Conservation (phyloP, 2,329 filamentous ascomycete species). For the Colletotrichum simmondsii region DNA sequence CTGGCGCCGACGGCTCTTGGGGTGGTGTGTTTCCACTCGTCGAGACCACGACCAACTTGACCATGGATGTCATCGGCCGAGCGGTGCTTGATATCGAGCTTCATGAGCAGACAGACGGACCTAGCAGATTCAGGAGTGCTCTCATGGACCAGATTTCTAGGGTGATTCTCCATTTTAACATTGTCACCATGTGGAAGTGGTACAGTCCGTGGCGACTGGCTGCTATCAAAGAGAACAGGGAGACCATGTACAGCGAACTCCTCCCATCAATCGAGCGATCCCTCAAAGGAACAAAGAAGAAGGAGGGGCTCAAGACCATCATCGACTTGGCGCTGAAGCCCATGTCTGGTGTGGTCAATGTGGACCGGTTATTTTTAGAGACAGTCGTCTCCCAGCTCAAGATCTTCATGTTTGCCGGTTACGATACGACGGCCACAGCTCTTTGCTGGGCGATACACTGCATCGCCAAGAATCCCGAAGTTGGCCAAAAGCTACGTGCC, state of each 20-base stretch:
- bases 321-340: slow-evolving; percentile 41
- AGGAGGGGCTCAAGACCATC: slow-evolving; percentile 34
- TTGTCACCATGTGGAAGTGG: slow-evolving; percentile 1
- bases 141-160: slow-evolving; percentile 15
- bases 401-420: slow-evolving; percentile 49
- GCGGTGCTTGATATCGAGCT: slow-evolving; percentile 41
- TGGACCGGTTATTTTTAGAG: slow-evolving; percentile 37
- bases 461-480: slow-evolving; percentile 37
- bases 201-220: background rate
- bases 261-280: slow-evolving; percentile 9
- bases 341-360: background rate
- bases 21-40: slow-evolving; percentile 47
- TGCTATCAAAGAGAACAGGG: background rate
- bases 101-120: slow-evolving; percentile 15
- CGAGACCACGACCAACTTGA: slow-evolving; percentile 48
- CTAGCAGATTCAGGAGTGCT: slow-evolving; percentile 12
- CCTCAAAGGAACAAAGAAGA: background rate
- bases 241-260: slow-evolving; percentile 12
- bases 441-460: slow-evolving; percentile 45
- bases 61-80: slow-evolving; percentile 53
- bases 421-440: slow-evolving; percentile 49
- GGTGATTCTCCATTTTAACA: slow-evolving; percentile 3
- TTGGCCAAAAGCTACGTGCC: slow-evolving; percentile 38
- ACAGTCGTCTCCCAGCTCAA: slow-evolving; percentile 47
- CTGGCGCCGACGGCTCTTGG: slow-evolving; percentile 42